Evolutionary conservation across 768 basidiomycete species (phyloP).

Genomic region (Podaxis sp.): DNA sequence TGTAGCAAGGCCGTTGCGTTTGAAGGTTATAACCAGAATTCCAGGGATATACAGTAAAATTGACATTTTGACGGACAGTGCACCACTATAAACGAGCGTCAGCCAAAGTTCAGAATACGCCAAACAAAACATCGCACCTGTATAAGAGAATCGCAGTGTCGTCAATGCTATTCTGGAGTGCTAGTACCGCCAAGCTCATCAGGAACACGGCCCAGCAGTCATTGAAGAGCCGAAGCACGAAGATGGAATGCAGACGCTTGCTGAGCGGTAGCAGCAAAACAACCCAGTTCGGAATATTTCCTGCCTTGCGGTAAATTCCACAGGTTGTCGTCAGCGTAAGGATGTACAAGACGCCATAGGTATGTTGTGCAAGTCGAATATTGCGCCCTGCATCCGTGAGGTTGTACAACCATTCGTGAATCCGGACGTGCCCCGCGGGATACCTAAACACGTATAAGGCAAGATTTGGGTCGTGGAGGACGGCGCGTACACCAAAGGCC

Average conservation of each 20-base stretch:
- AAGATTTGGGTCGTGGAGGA: conserved; percentile 1
- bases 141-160: conserved; percentile 63
- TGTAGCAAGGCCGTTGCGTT: conserved; percentile 53
- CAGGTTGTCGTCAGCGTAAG: conserved; percentile 59
- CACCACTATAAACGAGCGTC: conserved; percentile 43
- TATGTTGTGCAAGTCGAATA: conserved; percentile 64
- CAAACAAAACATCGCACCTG: conserved; percentile 44
- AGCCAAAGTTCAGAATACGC: background rate
- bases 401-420: conserved; percentile 67
- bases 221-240: conserved; percentile 88
- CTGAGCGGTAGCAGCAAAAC: conserved; percentile 74
- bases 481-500: conserved; percentile 76
- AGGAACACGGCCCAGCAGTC: conserved; percentile 83
- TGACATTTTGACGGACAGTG: conserved; percentile 95
- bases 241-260: conserved; percentile 94
- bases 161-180: conserved; percentile 57
- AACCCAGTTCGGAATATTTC: conserved; percentile 66
- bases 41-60: conserved; percentile 88
- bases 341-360: conserved; percentile 76
- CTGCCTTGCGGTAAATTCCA: conserved; percentile 61
- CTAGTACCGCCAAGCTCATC: conserved; percentile 62
- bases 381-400: conserved; percentile 60
- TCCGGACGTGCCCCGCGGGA: conserved; percentile 88
- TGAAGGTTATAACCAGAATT: conserved; percentile 77
- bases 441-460: conserved; percentile 50